Evolutionary conservation across 768 basidiomycete genomes (phyloP).

Genomic region (Naganishia friedmannii): DNA sequence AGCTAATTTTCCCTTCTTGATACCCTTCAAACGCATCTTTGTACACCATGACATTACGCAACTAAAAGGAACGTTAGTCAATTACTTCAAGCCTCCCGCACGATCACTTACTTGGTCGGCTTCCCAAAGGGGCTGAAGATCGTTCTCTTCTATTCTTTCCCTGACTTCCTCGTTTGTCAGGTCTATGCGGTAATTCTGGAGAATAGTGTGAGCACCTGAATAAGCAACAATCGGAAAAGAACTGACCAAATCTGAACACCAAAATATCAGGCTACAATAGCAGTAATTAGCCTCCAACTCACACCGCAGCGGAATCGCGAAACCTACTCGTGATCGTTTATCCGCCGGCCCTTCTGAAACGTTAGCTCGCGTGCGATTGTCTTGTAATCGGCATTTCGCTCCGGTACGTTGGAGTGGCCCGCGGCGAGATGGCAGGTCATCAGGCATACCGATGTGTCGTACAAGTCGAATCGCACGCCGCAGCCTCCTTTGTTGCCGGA

Average conservation of each 20-base stretch:
- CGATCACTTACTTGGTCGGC: slow-evolving; percentile 74
- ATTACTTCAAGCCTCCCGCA: neutral
- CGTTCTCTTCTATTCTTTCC: slow-evolving; percentile 62
- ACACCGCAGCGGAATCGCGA: neutral
- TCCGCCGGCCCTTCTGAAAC: slow-evolving; percentile 84
- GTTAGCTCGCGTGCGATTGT: slow-evolving; percentile 81
- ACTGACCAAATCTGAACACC: slow-evolving; percentile 75
- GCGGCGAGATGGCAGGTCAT: slow-evolving; percentile 93
- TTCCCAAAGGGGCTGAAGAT: slow-evolving; percentile 69
- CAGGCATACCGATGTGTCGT: slow-evolving; percentile 90
- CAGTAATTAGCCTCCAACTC: neutral
- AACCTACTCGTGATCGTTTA: slow-evolving; percentile 84
- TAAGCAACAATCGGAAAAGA: neutral
- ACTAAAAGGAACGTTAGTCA: slow-evolving; percentile 54
- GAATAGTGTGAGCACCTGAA: neutral
- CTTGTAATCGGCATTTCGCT: slow-evolving; percentile 85
- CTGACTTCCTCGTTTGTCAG: slow-evolving; percentile 78
- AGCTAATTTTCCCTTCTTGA: slow-evolving; percentile 83
- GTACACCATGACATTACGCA: slow-evolving; percentile 68
- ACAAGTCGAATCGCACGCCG: slow-evolving; percentile 84
- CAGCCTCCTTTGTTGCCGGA: slow-evolving; percentile 83
- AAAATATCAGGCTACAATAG: slow-evolving; percentile 75
- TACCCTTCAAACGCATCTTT: slow-evolving; percentile 77
- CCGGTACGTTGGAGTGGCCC: slow-evolving; percentile 84
- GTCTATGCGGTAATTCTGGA: slow-evolving; percentile 80